Evolutionary conservation across 2,329 filamentous ascomycete genomes (phyloP).

Genomic region (Ceratocystis harringtonii): DNA sequence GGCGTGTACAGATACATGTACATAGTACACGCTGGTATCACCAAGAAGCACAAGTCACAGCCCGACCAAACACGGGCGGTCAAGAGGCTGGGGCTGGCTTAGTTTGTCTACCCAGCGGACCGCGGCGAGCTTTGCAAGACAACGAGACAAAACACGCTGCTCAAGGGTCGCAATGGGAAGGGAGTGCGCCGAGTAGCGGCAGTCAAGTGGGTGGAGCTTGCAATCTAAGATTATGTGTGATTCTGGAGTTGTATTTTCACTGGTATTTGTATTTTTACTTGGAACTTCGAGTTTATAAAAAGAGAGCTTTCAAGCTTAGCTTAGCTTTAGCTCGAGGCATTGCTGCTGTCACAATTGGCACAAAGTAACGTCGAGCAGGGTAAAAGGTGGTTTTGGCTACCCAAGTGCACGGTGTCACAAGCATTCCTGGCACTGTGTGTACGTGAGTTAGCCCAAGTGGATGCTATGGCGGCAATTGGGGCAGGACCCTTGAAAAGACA

Average conservation of each 20-base stretch:
- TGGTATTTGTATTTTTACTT: too few relatives aligned
- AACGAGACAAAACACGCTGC: too few relatives aligned
- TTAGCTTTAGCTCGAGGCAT: not conserved
- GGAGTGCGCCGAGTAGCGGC: too few relatives aligned
- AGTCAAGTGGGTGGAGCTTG: too few relatives aligned
- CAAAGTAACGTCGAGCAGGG: constrained; percentile 1
- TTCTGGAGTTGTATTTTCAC: too few relatives aligned
- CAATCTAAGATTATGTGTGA: too few relatives aligned
- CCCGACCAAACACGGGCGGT: not conserved
- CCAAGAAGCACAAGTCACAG: not conserved
- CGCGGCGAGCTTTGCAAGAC: too few relatives aligned
- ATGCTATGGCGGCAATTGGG: not conserved
- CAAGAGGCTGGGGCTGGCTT: too few relatives aligned
- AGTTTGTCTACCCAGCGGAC: too few relatives aligned
- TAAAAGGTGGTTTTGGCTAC: not conserved
- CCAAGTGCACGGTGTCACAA: not conserved
- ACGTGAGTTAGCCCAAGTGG: not conserved
- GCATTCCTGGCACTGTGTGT: not conserved
- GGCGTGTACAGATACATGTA: not conserved
- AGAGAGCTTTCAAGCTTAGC: not conserved
- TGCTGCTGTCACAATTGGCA: constrained; percentile 1
- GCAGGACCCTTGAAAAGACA: not conserved
- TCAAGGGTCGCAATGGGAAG: too few relatives aligned
- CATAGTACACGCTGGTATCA: not conserved
- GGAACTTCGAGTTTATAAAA: too few relatives aligned